Evolutionary conservation across 2,329 filamentous ascomycete genomes (phyloP).

Genomic region (Septoria petroselini): DNA sequence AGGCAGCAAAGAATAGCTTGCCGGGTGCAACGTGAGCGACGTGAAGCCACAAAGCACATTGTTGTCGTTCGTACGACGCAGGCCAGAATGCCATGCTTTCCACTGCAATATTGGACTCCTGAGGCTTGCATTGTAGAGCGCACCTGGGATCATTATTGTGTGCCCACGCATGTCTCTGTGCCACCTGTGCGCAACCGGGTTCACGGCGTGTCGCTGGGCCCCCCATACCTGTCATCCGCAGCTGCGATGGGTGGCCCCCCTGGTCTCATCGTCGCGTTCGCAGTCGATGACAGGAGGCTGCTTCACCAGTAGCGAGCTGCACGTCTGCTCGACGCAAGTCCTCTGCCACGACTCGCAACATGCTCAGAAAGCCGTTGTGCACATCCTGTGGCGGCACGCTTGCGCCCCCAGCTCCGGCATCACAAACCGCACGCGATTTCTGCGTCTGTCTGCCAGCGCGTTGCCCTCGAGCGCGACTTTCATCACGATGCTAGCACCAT

Average conservation of each 20-base stretch:
- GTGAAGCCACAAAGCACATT: conserved; percentile 12
- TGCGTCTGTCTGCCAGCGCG: neutral
- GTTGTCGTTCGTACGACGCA: conserved; percentile 1
- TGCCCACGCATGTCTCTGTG: neutral
- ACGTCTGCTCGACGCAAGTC: conserved; percentile 11
- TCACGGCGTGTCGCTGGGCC: neutral
- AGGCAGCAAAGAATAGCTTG: neutral
- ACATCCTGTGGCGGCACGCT: conserved; percentile 1
- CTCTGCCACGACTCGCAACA: neutral
- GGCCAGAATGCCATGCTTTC: neutral
- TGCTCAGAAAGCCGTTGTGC: conserved; percentile 14
- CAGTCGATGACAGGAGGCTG: conserved; percentile 6
- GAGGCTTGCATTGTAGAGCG: conserved; percentile 13
- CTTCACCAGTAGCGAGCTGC: neutral
- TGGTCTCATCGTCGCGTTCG: neutral
- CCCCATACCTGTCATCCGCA: conserved; percentile 5
- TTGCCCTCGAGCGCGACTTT: neutral
- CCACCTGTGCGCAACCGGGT: neutral
- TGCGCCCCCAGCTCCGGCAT: conserved; percentile 12
- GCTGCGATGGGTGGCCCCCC: neutral
- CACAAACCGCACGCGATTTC: neutral
- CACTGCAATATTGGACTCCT: conserved; percentile 8
- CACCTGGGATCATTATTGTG: neutral
- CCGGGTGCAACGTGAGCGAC: conserved; percentile 1
- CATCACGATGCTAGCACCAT: neutral